Base-by-base conservation (phyloP, 2,329 filamentous ascomycete genomes). In the Colletotrichum tropicicola region DNA sequence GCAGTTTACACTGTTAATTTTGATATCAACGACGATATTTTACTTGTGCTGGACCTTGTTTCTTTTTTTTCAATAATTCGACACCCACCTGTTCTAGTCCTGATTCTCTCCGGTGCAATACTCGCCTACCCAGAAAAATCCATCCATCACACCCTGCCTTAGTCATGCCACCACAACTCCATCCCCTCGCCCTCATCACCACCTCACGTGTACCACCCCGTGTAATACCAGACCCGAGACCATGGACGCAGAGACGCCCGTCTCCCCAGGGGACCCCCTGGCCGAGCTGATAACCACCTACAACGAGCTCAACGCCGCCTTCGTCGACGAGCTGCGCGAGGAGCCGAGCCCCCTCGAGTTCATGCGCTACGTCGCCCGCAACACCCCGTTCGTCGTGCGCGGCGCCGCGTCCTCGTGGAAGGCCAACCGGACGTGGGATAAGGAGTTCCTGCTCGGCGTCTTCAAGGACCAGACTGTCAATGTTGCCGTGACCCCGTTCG, bases 261-360 rank as follows among this genome's bases (percentile, higher is more conserved):
- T 17, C 6, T 6, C 12, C 10, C 28, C 45, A 10, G 62, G 15
- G 13, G 82, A 85, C 66, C 78, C 83, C 12, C 75, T 86, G 62
- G 74, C 71, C 21, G 82, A 86, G 61, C 83, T 94, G 21, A 85
- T 95, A 68, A 83, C 80, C 10, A 87, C 83, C n/a, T 94, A 92
- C 77, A 87, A 91, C 72, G 91, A 93, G 69, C 85, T 94, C 58
- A 95, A 95, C 73, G 76, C 83, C 59, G 74, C 79, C 21, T 70
- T 72, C 15, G 81, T 94, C 60, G 85, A 91, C 47, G 87, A 89
- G 69, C 82, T 94, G 3, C 44, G 80, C 13, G 81, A 86, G 43
- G 87, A 90, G 51, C 92, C 92, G 4, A 92, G 89, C 27, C 86
- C 92, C 0, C 84, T 96, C 6, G 90, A 94, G 72, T 95, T 95